Evolutionary conservation across 2,329 filamentous ascomycete genomes (phyloP), one percentile per base, ranked within the genome.

Genomic region (Clonostachys byssicola): DNA sequence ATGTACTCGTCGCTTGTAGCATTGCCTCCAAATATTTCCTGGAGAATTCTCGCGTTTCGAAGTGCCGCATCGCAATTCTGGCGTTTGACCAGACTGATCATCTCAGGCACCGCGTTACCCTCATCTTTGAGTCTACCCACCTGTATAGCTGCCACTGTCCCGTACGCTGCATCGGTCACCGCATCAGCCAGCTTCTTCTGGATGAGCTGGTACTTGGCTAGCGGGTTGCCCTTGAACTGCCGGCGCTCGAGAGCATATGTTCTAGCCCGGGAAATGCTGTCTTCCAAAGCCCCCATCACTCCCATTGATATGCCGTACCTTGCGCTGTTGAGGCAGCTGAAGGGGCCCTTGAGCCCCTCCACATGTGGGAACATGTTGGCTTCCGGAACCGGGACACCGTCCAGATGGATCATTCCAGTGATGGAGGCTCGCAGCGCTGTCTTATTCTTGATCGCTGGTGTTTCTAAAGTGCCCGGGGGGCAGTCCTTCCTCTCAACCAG

Each of bases 131-230:
- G 80, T 51, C 92, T 78, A 45, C 91, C 92, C 35, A 97, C 92
- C 68, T 99, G 94, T 49, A 89, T 83, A 8, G 89, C 86, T 7
- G 94, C 94, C 47, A 96, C 72, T n/a, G 89, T 88, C 40, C 94
- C 94, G 62, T 88, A 97, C 2, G 92, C 87, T 3, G 88, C 90
- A 65, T 99, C 94, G 1, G 92, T 96, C 5, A 82, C 77, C 2
- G 94, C 94, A 66, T 99, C 94, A 1, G 92, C 88, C 52, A 99
- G 76, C 75, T 99, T 99, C 81, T 96, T 96, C 76, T 99, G 94
- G 45, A 99, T 81, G 13, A 99, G 83, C 73, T 99, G 94, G 64
- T 99, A 99, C 66, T 89, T 95, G 39, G 92, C 94, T 46, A 99
- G 77, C 0, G 92, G 92, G 67, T 97, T 97, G 44, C 85, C 84